These are phyloP conservation scores for Rhodamnia argentea DNA, from an alignment of 345 rosid genomes.

Conservation along the genomic window DNA sequence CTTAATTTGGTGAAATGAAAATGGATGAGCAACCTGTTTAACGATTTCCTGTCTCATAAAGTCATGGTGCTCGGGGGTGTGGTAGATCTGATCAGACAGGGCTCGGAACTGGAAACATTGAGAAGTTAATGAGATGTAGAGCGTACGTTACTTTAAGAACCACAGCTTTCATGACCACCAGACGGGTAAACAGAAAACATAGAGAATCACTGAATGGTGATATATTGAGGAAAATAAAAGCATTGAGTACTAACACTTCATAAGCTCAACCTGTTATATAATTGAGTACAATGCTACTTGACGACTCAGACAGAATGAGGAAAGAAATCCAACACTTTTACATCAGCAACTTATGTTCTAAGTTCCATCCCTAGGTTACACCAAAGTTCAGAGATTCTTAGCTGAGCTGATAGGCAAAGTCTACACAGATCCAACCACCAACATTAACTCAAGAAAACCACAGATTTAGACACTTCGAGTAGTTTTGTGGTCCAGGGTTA, in stretches of 20 bases:
- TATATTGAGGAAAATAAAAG: background rate
- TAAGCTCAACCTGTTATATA: background rate
- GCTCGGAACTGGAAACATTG: slow-evolving; percentile 31
- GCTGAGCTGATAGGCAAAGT: background rate
- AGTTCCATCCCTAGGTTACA: background rate
- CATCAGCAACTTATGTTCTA: background rate
- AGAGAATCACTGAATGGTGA: background rate
- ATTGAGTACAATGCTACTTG: background rate
- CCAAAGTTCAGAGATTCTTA: background rate
- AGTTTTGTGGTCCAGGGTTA: background rate
- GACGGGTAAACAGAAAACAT: background rate
- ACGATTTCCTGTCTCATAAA: slow-evolving; percentile 32
- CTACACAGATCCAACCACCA: background rate
- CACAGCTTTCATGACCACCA: background rate
- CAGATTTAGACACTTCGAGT: background rate
- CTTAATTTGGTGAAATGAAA: background rate
- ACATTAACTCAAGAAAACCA: background rate
- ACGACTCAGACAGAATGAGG: background rate
- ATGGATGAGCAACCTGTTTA: slow-evolving; percentile 22
- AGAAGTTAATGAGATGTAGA: slow-evolving; percentile 1
- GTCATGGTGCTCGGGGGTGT: slow-evolving; percentile 31
- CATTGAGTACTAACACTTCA: background rate
- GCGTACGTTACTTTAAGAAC: background rate
- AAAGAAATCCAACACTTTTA: background rate
- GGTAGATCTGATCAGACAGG: slow-evolving; percentile 38